Conservation (phyloP, 2,329 filamentous ascomycete species). For the Ophioceras dolichostomum region DNA sequence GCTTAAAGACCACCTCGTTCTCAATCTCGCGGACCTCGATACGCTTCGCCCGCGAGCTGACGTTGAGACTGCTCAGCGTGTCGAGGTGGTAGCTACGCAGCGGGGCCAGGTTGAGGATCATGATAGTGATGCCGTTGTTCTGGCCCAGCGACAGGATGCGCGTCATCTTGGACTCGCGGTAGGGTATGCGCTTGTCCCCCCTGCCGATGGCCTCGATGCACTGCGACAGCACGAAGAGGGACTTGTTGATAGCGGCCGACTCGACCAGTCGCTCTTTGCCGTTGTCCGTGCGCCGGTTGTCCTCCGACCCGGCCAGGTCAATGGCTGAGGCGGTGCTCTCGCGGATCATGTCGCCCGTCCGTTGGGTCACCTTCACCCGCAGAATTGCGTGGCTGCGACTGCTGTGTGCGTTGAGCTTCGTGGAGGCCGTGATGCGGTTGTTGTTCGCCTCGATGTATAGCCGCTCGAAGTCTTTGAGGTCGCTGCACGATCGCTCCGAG, state of each 20-base stretch:
- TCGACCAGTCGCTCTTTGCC: conserved; percentile 87
- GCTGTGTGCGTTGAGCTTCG: conserved; percentile 86
- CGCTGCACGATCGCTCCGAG: conserved; percentile 69
- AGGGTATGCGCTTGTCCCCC: conserved; percentile 69
- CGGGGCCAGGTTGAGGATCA: conserved; percentile 91
- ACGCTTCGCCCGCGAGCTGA: conserved; percentile 89
- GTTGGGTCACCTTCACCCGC: conserved; percentile 77
- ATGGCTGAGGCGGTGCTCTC: conserved; percentile 87
- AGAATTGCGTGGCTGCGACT: conserved; percentile 84
- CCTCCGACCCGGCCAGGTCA: conserved; percentile 88
- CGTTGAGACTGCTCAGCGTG: conserved; percentile 85
- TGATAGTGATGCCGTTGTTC: conserved; percentile 89
- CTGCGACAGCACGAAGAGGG: conserved; percentile 83
- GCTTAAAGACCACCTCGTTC: conserved; percentile 84
- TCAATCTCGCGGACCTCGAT: conserved; percentile 94
- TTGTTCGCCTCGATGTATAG: conserved; percentile 87
- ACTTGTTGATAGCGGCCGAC: conserved; percentile 96
- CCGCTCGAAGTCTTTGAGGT: conserved; percentile 79
- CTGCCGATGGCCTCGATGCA: conserved; percentile 88
- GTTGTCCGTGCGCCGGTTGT: conserved; percentile 90
- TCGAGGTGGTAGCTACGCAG: conserved; percentile 89
- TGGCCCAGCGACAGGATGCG: conserved; percentile 84
- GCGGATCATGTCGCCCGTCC: conserved; percentile 51
- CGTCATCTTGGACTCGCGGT: conserved; percentile 95
- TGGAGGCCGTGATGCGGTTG: conserved; percentile 79